These are phyloP conservation scores for Talaromyces sp. DNA, from an alignment of 2,329 filamentous ascomycete genomes.

Conservation along the genomic window DNA sequence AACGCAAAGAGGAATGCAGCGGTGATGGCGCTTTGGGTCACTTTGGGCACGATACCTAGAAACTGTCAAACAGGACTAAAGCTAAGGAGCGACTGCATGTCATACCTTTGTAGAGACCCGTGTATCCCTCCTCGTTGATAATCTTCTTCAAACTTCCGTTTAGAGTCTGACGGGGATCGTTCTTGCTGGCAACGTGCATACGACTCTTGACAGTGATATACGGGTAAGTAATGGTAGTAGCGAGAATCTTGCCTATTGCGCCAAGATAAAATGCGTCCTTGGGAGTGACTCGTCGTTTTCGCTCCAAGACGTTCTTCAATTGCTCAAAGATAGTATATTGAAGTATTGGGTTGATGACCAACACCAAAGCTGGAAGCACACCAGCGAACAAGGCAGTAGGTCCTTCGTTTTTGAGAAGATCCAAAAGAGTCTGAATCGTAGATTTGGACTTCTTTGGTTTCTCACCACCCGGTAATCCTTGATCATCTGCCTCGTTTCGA, in stretches of 20 bases:
- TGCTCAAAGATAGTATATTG: conserved; percentile 99
- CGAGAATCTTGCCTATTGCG: conserved; percentile 89
- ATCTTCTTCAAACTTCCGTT: conserved; percentile 73
- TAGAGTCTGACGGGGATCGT: conserved; percentile 76
- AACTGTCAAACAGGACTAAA: background rate
- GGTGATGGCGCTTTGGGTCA: conserved; percentile 93
- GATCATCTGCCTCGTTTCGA: conserved; percentile 55
- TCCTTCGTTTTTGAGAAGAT: conserved; percentile 79
- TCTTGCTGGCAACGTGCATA: conserved; percentile 84
- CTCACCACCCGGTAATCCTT: conserved; percentile 34
- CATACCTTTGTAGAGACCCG: conserved; percentile 86
- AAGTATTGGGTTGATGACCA: conserved; percentile 96
- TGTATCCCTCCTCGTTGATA: conserved; percentile 83
- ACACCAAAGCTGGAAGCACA: conserved; percentile 84
- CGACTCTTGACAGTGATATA: conserved; percentile 99
- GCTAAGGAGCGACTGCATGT: background rate
- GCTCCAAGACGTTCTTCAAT: conserved; percentile 87
- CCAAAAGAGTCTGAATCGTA: conserved; percentile 76
- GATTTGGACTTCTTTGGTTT: conserved; percentile 58
- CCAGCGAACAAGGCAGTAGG: conserved; percentile 82
- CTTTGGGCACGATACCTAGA: conserved; percentile 87
- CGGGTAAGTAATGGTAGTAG: conserved; percentile 90
- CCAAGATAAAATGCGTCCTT: conserved; percentile 86
- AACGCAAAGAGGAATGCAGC: conserved; percentile 96
- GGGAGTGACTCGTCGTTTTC: conserved; percentile 71